Evolutionary conservation across 2,329 filamentous ascomycete species (phyloP).

Genomic region (Aspergillus sp.): DNA sequence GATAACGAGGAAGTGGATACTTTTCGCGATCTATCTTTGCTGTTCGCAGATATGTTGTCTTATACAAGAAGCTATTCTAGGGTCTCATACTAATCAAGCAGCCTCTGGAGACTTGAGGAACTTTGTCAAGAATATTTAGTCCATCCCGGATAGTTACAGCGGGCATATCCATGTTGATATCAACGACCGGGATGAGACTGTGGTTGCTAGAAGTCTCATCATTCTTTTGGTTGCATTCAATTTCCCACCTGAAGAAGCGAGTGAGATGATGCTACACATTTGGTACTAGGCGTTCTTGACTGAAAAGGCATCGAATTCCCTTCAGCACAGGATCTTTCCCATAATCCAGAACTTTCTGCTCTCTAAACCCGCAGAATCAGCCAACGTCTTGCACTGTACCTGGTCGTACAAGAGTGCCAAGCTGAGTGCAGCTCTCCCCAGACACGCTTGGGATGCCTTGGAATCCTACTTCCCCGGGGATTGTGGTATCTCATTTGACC

Average conservation of each 20-base stretch:
- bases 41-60: constrained; percentile 29
- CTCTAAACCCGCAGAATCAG: constrained; percentile 18
- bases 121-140: constrained; percentile 35
- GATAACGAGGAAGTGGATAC: constrained; percentile 22
- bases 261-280: constrained; percentile 36
- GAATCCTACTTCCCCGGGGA: constrained; percentile 20
- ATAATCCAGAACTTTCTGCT: constrained; percentile 30
- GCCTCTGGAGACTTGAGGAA: constrained; percentile 45
- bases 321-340: constrained; percentile 22
- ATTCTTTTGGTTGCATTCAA: constrained; percentile 33
- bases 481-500: constrained; percentile 12
- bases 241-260: constrained; percentile 13
- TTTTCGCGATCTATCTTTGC: constrained; percentile 18
- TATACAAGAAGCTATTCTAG: neutral
- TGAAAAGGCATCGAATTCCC: constrained; percentile 9
- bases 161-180: constrained; percentile 22
- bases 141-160: constrained; percentile 25
- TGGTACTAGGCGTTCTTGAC: constrained; percentile 44
- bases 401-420: constrained; percentile 21
- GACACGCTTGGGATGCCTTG: constrained; percentile 27
- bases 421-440: constrained; percentile 25
- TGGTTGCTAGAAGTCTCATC: constrained; percentile 38
- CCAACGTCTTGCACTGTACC: neutral
- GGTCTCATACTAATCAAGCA: constrained; percentile 8
- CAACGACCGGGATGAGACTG: constrained; percentile 36